Conservation (phyloP, 176 grass and related monocot genomes). For the Bromus sterilis region DNA sequence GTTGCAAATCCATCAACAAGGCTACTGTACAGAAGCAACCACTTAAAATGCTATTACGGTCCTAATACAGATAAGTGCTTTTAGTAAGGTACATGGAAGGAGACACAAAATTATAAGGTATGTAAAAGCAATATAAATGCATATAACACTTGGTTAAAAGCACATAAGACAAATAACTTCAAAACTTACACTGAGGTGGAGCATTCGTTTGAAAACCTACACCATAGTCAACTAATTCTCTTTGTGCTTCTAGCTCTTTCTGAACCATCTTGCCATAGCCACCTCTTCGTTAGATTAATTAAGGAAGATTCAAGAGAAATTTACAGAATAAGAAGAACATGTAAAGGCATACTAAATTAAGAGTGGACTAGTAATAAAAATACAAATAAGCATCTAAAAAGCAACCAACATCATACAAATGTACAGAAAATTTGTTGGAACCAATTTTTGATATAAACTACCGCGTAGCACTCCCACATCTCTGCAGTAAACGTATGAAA, state of each 20-base stretch:
- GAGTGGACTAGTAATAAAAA: slow-evolving; percentile 1
- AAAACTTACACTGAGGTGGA: slow-evolving; percentile 43
- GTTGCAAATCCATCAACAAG: background rate
- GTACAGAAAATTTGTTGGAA: background rate
- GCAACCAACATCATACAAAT: background rate
- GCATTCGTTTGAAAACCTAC: slow-evolving; percentile 49
- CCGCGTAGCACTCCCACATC: background rate
- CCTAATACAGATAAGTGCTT: background rate
- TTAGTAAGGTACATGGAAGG: background rate
- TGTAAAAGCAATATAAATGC: background rate
- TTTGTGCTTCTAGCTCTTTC: slow-evolving; percentile 87
- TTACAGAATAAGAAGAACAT: background rate
- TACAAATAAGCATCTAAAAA: background rate
- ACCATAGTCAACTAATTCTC: slow-evolving; percentile 92
- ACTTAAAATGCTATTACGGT: background rate
- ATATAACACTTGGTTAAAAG: background rate
- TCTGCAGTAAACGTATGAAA: slow-evolving; percentile 9
- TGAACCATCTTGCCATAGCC: slow-evolving; percentile 98
- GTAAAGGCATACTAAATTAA: background rate
- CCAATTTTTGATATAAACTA: background rate
- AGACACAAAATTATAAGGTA: background rate
- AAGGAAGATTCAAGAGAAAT: slow-evolving; percentile 26
- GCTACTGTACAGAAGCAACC: background rate
- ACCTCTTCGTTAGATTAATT: slow-evolving; percentile 60
- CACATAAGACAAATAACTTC: background rate